Percentiles rank a stretch among this genome's conserved stretches.
Conservation (phyloP, 768 basidiomycete species). For the Kwoniella mangroviensis region DNA sequence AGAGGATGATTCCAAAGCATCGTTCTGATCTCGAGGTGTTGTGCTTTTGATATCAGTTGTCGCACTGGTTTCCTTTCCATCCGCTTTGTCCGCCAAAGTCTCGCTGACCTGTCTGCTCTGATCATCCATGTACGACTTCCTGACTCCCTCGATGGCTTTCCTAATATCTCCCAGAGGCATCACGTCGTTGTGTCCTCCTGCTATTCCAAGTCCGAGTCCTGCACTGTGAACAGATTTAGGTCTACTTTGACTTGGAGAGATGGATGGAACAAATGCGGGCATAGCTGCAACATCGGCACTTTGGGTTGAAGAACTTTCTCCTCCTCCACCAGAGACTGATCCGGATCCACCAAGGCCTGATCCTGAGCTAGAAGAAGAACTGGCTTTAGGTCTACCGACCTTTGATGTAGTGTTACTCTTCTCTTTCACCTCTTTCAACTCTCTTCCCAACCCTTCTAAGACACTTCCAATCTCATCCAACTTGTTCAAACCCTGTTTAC, state of each 20-base stretch:
- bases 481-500: neutral
- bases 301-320: neutral
- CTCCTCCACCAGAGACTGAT: neutral
- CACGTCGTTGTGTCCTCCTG: neutral
- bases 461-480: neutral
- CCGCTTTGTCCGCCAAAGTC: too few relatives aligned
- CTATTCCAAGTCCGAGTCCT: neutral
- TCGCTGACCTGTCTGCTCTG: neutral
- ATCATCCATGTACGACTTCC: conserved; percentile 14
- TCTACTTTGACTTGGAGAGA: neutral
- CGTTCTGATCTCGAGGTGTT: too few relatives aligned
- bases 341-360: neutral
- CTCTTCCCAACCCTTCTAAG: neutral
- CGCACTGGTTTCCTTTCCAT: neutral
- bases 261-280: neutral
- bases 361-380: neutral
- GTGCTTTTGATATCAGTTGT: too few relatives aligned
- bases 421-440: neutral
- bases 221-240: neutral
- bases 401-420: neutral
- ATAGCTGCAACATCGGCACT: too few relatives aligned
- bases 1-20: too few relatives aligned
- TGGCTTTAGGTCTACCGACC: neutral
- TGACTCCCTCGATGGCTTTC: conserved; percentile 10
- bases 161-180: conserved; percentile 15